Percentiles rank a stretch among this genome's conserved stretches.
Evolutionary conservation across 441 rosid genomes (phyloP).

Genomic region (Pelargonium citronellum): DNA sequence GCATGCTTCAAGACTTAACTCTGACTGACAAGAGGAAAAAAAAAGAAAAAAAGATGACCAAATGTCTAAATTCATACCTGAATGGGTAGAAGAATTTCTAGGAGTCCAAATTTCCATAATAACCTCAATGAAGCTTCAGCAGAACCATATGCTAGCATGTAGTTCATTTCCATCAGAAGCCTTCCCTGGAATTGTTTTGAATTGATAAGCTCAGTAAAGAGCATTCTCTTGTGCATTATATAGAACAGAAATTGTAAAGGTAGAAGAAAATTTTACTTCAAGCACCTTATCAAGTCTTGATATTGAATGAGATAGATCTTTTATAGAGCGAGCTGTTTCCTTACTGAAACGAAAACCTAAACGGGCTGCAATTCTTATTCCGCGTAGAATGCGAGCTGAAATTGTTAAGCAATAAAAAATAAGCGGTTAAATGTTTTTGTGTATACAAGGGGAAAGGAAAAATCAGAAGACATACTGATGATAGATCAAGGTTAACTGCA

Average conservation of each 20-base stretch:
- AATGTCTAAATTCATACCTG: constrained; percentile 32
- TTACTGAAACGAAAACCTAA: constrained; percentile 66
- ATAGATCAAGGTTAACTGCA: constrained; percentile 8
- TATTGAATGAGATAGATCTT: constrained; percentile 43
- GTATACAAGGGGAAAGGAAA: background rate
- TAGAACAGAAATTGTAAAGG: constrained; percentile 4
- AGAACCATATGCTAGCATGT: constrained; percentile 91
- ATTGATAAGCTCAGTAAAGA: constrained; percentile 16
- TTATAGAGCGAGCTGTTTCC: constrained; percentile 70
- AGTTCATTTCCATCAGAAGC: constrained; percentile 87
- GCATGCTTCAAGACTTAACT: too few relatives aligned
- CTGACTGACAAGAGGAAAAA: background rate
- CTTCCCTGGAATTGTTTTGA: constrained; percentile 48
- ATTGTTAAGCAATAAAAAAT: constrained; percentile 9
- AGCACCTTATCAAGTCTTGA: constrained; percentile 76
- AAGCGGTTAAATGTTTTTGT: background rate
- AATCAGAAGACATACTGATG: background rate
- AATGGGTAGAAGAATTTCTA: constrained; percentile 70
- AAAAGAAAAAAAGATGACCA: background rate
- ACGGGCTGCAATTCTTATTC: constrained; percentile 76
- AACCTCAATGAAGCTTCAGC: constrained; percentile 83
- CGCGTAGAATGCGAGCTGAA: constrained; percentile 92
- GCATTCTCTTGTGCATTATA: constrained; percentile 16
- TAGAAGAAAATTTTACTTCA: constrained; percentile 14
- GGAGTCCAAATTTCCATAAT: constrained; percentile 74